Evolutionary conservation across 2,329 filamentous ascomycete species (phyloP).

Genomic region (Lecanicillium sp.): DNA sequence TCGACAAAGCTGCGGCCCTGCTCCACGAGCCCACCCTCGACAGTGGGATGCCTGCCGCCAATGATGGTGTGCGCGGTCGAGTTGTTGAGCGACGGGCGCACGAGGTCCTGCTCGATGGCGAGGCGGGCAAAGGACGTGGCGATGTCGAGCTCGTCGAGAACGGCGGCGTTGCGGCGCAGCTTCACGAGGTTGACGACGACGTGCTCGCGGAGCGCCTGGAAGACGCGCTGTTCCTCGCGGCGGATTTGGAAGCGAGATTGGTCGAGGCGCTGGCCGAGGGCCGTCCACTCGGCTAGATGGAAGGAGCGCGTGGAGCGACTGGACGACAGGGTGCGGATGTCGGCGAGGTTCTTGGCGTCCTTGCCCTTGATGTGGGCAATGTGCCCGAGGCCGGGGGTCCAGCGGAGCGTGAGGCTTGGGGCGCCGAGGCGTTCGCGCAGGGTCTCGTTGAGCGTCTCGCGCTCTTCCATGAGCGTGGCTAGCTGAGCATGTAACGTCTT

Average conservation of each 20-base stretch:
- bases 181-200: slow-evolving; percentile 80
- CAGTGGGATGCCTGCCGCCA: slow-evolving; percentile 85
- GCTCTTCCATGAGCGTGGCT: slow-evolving; percentile 52
- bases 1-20: slow-evolving; percentile 76
- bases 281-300: slow-evolving; percentile 77
- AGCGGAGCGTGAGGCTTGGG: slow-evolving; percentile 68
- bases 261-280: slow-evolving; percentile 73
- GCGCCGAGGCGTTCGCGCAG: slow-evolving; percentile 58
- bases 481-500: slow-evolving; percentile 63
- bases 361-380: slow-evolving; percentile 87
- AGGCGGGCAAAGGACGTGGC: slow-evolving; percentile 77
- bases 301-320: slow-evolving; percentile 83
- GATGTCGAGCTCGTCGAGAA: slow-evolving; percentile 90
- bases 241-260: slow-evolving; percentile 71
- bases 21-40: slow-evolving; percentile 73
- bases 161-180: slow-evolving; percentile 80
- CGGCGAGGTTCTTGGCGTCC: slow-evolving; percentile 43
- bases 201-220: slow-evolving; percentile 63
- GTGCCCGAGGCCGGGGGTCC: slow-evolving; percentile 82
- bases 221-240: slow-evolving; percentile 76
- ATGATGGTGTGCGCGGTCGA: slow-evolving; percentile 66
- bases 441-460: slow-evolving; percentile 49
- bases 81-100: slow-evolving; percentile 66
- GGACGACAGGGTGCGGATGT: slow-evolving; percentile 54
- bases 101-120: slow-evolving; percentile 66